Base-by-base conservation (phyloP, 176 grass and related monocot genomes). In the Carex pumila region DNA sequence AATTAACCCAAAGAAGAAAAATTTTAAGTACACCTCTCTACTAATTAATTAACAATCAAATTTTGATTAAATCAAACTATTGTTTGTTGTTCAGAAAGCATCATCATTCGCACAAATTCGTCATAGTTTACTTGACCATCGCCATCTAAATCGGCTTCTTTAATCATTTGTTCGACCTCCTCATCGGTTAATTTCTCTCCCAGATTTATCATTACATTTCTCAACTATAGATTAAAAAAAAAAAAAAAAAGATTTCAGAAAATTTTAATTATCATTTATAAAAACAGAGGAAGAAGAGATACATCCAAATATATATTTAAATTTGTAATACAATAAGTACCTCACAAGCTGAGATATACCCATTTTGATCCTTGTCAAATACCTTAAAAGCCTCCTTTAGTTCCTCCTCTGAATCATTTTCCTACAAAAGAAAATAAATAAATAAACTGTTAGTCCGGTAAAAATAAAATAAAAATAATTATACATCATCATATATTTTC, bases 81-180 rank as follows among this genome's bases (percentile, higher is more conserved):
- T 11, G 0, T 50, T 50, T 50, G 8, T 50, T 78, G 56, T 43
- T 89, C 83, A 36, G 91, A 86, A 49, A 91, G 65, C 94, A 84
- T 97, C 94, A 97, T 97, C 94, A 97, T 94, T 65, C 65, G 67
- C 49, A 90, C 91, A 57, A 98, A 98, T 90, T 98, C 95, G 9
- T 91, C 79, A 17, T 84, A 98, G n/a, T 94, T 84, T 25, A 98
- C 88, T 61, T 90, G 92, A 1, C 91, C 95, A 14, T 98, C 95
- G 5, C 95, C 95, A 8, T 98, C 91, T 12, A 87, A 78, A 61
- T 98, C 95, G 0, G 89, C 95, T 67, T 93, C 95, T 18, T 64
- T 70, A 15, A 98, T 98, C 92, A 98, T 98, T 56, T 86, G 89
- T 8, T 86, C 73, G 1, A 94, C 92, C 85, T 94, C 92, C 55